Evolutionary conservation across 768 basidiomycete genomes (phyloP).

Genomic region (Tulasnella sp.): DNA sequence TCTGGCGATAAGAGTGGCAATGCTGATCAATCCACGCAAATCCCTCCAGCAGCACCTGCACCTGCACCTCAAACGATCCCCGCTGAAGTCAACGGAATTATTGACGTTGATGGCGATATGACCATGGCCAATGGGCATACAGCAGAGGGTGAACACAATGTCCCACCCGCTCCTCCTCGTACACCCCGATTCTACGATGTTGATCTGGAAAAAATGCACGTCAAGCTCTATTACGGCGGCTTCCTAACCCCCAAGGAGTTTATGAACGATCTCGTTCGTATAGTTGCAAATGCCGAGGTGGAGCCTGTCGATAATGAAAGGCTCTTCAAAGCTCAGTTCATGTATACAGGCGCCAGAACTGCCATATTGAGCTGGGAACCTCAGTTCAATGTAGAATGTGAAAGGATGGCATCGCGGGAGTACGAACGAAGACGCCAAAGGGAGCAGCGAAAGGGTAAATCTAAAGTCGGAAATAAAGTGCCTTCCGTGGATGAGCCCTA

Average conservation of each 20-base stretch:
- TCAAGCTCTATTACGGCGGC: constrained; percentile 64
- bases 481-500: constrained; percentile 19
- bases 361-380: constrained; percentile 78
- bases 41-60: not conserved
- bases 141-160: constrained; percentile 26
- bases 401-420: constrained; percentile 62
- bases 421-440: constrained; percentile 43
- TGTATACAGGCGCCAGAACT: constrained; percentile 77
- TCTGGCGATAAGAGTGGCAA: constrained; percentile 13
- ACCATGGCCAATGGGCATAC: constrained; percentile 2
- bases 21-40: not conserved
- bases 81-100: not conserved
- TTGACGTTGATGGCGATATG: constrained; percentile 8
- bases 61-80: not conserved
- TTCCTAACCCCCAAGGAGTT: constrained; percentile 86
- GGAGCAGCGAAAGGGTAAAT: constrained; percentile 25
- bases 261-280: constrained; percentile 41
- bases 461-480: constrained; percentile 16
- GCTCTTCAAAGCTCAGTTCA: constrained; percentile 68
- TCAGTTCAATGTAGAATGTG: constrained; percentile 67
- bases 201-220: constrained; percentile 86
- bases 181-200: constrained; percentile 51
- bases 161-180: constrained; percentile 25
- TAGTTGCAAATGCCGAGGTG: constrained; percentile 45
- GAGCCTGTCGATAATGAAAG: constrained; percentile 70